phyloP scores from a whole-genome alignment of 805 yeast species.

The Barnettozyma pratensis region DNA sequence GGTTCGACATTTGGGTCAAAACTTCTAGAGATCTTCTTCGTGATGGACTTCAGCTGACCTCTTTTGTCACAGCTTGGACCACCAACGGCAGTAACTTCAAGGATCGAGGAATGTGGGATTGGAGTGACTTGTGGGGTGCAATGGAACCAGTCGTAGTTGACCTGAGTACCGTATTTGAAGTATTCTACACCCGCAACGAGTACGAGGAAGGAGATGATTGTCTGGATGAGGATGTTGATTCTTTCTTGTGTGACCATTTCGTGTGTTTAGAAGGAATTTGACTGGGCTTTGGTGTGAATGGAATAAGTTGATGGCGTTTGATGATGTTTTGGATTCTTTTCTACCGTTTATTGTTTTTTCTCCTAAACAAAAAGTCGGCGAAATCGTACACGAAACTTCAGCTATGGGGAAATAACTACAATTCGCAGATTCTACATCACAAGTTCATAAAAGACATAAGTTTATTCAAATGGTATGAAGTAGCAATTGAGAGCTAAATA shows the following conservation, averaged over 20 bases:
- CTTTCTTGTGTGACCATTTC: constrained; percentile 14
- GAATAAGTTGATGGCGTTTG: not conserved
- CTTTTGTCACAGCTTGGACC: constrained; percentile 41
- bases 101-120: constrained; percentile 24
- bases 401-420: no score
- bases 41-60: constrained; percentile 35
- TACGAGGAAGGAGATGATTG: constrained; percentile 24
- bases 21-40: constrained; percentile 33
- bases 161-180: constrained; percentile 35
- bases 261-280: not conserved
- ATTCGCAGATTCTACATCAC: no score
- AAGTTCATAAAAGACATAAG: no score
- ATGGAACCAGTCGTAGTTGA: constrained; percentile 41
- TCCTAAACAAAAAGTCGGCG: not conserved
- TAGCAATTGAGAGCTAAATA: not conserved
- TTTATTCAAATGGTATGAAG: not conserved
- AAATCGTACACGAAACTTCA: no score
- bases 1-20: constrained; percentile 34
- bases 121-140: constrained; percentile 32
- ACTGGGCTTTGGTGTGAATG: not conserved
- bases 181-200: constrained; percentile 38
- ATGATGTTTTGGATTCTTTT: not conserved
- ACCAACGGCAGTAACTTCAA: constrained; percentile 32
- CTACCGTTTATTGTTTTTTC: not conserved
- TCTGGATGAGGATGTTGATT: constrained; percentile 24